Base-by-base conservation (phyloP, 352 stramenopile species). In the Phytophthora sansomeana region DNA sequence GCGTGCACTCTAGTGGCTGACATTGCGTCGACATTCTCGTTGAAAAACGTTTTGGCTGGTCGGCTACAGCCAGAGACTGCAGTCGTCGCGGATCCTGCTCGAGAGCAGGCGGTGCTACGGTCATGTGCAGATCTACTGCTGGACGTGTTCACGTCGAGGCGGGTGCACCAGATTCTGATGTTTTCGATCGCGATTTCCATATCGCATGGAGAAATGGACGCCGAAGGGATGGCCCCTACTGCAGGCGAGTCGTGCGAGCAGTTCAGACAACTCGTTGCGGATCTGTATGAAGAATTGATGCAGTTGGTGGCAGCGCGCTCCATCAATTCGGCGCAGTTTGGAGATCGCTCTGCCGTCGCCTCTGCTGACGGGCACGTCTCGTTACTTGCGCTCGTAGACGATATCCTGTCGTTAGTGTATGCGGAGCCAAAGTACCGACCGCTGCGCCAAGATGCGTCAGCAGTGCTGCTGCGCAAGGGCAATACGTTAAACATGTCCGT, bases 391-490 rank as follows among this genome's bases (percentile, higher is more conserved):
- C 29, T 62, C 24, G 39, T 62, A 9, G 54, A 62, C 13, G 54
- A 62, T 16, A 54, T 63, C 21, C 32, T 63, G 7, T 63, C 55
- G n/a, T 30, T 63, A 32, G 17, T 56, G 10, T 63, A 63, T n/a
- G 33, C 55, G 5, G 43, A 56, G n/a, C 42, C 55, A n/a, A 63
- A 48, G 14, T 63, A 49, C 43, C 55, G 14, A 4, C 16, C 14
- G 19, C 21, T 63, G 16, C 55, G 55, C 19, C 14, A 14, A 5
- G 9, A 24, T 38, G 32, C 35, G 6, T 63, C 55, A 1, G 5
- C 30, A 11, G 14, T 63, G 14, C 29, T 63, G 5, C 56, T 64
- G 24, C 44, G 36, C 36, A 50, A 10, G n/a, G 26, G 35, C 6
- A 48, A 17, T 16, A 26, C 26, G 10, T 4, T 64, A 11, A 35